These are phyloP conservation scores for Clohesyomyces aquaticus DNA, from an alignment of 495 filamentous ascomycete species.

Conservation along the genomic window DNA sequence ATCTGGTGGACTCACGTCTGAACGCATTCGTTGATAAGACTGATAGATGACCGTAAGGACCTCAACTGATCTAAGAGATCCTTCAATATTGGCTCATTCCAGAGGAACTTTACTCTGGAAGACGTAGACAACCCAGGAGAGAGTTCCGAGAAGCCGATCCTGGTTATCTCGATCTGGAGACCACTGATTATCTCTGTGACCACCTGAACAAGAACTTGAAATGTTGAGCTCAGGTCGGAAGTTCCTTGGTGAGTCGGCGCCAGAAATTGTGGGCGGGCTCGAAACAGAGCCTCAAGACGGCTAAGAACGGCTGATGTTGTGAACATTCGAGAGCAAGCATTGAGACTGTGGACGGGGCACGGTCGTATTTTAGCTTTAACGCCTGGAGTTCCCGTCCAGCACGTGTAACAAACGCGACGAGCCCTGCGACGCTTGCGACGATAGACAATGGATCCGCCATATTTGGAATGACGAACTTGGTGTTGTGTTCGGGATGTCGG, in stretches of 20 bases:
- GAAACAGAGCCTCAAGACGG: background rate
- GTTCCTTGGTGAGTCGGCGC: background rate
- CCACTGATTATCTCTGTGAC: background rate
- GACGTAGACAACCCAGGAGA: background rate
- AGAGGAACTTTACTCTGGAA: background rate
- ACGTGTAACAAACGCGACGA: background rate
- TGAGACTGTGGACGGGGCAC: conserved; percentile 1
- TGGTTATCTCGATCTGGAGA: background rate
- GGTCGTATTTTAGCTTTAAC: background rate
- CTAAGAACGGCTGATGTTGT: background rate
- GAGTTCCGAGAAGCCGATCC: background rate
- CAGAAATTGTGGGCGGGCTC: background rate
- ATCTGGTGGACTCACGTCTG: background rate
- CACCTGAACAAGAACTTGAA: background rate
- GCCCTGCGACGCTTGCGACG: no score
- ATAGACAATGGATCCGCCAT: no score
- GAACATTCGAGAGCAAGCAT: background rate
- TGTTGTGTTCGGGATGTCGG: no score
- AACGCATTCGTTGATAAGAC: background rate
- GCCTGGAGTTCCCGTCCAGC: background rate
- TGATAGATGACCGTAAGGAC: background rate
- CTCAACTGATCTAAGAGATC: background rate
- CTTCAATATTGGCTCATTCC: background rate
- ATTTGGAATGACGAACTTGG: no score
- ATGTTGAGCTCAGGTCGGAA: background rate